Evolutionary conservation across 73 alveolate genomes (phyloP).

Genomic region (Uronychia setigera): DNA sequence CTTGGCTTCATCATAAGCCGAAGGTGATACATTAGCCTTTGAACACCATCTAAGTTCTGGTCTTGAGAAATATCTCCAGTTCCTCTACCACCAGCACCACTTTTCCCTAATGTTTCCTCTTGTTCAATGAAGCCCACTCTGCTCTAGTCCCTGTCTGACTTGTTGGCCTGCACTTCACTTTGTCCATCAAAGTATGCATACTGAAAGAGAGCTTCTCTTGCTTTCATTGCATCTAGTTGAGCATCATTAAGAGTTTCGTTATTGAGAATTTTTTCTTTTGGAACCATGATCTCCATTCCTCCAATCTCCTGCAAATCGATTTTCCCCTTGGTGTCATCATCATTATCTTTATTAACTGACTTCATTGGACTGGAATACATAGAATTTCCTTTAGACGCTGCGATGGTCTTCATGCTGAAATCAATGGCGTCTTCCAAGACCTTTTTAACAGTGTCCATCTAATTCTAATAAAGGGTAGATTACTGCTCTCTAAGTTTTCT

Average conservation of each 20-base stretch:
- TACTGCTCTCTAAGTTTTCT: slow-evolving; percentile 26
- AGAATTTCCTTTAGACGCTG: background rate
- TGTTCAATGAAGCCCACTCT: background rate
- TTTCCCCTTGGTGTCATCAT: slow-evolving; percentile 1
- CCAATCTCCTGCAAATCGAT: background rate
- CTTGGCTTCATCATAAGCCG: slow-evolving; percentile 21
- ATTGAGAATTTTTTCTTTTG: background rate
- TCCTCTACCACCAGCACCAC: no score
- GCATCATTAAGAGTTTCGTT: background rate
- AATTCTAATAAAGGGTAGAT: background rate
- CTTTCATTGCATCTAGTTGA: background rate
- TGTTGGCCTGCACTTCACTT: background rate
- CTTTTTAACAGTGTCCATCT: slow-evolving; percentile 43
- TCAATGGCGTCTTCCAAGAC: slow-evolving; percentile 53
- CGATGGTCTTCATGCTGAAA: slow-evolving; percentile 43
- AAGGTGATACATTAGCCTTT: slow-evolving; percentile 9
- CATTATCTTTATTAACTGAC: background rate
- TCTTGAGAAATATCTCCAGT: slow-evolving; percentile 18
- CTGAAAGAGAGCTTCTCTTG: background rate
- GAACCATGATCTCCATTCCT: background rate
- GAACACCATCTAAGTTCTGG: slow-evolving; percentile 15
- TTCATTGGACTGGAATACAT: slow-evolving; percentile 8
- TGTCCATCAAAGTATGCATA: background rate
- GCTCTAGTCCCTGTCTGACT: background rate
- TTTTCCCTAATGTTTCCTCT: background rate